phyloP scores from a whole-genome alignment of 2,329 filamentous ascomycete species.

The Pseudogymnoascus sp. region DNA sequence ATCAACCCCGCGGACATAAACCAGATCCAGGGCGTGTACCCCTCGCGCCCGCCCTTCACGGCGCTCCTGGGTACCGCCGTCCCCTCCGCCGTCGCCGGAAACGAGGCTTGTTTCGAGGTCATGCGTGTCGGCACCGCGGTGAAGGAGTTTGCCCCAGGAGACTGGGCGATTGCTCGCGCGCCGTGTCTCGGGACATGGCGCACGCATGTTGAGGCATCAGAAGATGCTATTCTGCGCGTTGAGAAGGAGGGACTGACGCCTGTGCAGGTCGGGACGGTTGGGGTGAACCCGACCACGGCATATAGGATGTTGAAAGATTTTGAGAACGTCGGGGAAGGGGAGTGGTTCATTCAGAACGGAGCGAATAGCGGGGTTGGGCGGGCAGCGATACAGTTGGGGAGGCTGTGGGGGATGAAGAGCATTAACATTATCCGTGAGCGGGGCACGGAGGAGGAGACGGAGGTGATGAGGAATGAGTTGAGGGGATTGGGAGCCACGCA shows the following conservation, averaged over 20 bases:
- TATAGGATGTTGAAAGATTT: conserved; percentile 90
- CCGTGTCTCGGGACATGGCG: conserved; percentile 90
- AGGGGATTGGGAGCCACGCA: conserved; percentile 45
- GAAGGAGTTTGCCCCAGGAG: conserved; percentile 55
- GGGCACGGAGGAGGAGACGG: conserved; percentile 53
- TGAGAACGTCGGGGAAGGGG: conserved; percentile 54
- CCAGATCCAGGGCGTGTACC: conserved; percentile 94
- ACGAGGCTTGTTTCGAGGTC: conserved; percentile 94
- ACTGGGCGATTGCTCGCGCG: conserved; percentile 86
- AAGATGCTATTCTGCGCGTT: conserved; percentile 58
- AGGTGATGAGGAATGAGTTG: conserved; percentile 53
- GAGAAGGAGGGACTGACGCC: conserved; percentile 62
- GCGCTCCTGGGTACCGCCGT: conserved; percentile 65
- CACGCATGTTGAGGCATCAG: conserved; percentile 68
- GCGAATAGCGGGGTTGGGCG: conserved; percentile 90
- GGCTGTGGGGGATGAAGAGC: conserved; percentile 78
- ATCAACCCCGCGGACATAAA: conserved; percentile 98
- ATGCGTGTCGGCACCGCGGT: conserved; percentile 52
- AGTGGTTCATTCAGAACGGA: conserved; percentile 96
- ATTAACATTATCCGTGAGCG: conserved; percentile 82
- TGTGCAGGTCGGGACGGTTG: conserved; percentile 76
- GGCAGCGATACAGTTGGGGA: conserved; percentile 80
- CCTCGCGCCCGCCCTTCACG: conserved; percentile 70
- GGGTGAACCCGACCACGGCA: conserved; percentile 88
- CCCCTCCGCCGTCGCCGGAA: conserved; percentile 73